These are phyloP conservation scores for Imleria badia DNA, from an alignment of 768 basidiomycete species.

Conservation along the genomic window DNA sequence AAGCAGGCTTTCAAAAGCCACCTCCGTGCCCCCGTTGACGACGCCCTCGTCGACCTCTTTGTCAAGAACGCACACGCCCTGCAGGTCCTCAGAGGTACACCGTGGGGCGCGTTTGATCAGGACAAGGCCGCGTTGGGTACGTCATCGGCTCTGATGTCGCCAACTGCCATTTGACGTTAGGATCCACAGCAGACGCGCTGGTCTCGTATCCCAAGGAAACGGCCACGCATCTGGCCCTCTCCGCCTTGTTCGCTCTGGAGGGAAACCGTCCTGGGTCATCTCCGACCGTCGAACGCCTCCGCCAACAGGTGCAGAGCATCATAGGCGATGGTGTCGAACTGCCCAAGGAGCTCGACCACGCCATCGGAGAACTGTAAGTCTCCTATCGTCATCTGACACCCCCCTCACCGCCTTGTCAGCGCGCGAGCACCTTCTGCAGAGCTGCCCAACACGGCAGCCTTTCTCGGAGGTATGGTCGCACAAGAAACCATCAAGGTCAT, in stretches of 20 bases:
- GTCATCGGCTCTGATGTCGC: not conserved
- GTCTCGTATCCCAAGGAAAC: slow-evolving; percentile 50
- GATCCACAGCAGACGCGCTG: slow-evolving; percentile 40
- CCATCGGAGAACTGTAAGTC: slow-evolving; percentile 77
- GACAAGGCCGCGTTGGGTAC: slow-evolving; percentile 52
- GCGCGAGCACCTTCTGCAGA: slow-evolving; percentile 80
- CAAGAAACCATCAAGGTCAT: slow-evolving; percentile 98
- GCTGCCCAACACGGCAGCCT: slow-evolving; percentile 89
- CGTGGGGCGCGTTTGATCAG: slow-evolving; percentile 56
- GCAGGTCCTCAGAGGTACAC: slow-evolving; percentile 60
- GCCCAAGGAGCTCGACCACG: slow-evolving; percentile 55
- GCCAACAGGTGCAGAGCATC: slow-evolving; percentile 47
- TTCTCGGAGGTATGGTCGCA: slow-evolving; percentile 90
- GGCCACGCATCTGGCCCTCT: slow-evolving; percentile 72
- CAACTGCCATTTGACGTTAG: not conserved
- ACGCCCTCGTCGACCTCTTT: slow-evolving; percentile 63
- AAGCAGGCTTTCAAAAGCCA: slow-evolving; percentile 54
- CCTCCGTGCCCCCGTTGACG: slow-evolving; percentile 45
- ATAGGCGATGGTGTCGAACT: slow-evolving; percentile 51
- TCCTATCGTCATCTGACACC: not conserved
- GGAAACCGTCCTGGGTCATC: slow-evolving; percentile 29
- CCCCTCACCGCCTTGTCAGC: slow-evolving; percentile 37
- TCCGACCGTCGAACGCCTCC: slow-evolving; percentile 53
- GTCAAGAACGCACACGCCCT: slow-evolving; percentile 80
- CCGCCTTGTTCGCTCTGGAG: slow-evolving; percentile 47